These are phyloP conservation scores for Epichloe festucae DNA, from an alignment of 2,329 filamentous ascomycete genomes.

Conservation along the genomic window DNA sequence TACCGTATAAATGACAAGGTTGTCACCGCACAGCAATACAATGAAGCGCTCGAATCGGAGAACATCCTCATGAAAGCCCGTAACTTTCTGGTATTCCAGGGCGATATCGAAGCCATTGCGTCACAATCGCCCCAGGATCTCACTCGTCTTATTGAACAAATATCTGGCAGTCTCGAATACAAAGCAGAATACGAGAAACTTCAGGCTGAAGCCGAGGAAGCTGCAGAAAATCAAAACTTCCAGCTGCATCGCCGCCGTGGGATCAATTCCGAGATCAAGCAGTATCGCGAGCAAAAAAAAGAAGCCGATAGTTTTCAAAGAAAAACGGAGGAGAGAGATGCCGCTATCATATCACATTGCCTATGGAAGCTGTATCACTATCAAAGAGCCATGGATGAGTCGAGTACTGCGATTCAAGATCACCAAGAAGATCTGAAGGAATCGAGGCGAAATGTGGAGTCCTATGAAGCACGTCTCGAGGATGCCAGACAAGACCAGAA, in stretches of 20 bases:
- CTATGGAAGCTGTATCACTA: conserved; percentile 96
- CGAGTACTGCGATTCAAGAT: conserved; percentile 77
- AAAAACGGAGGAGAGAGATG: conserved; percentile 81
- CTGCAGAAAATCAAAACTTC: conserved; percentile 75
- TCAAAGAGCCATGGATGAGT: conserved; percentile 85
- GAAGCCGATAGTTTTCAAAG: conserved; percentile 89
- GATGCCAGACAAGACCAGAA: conserved; percentile 74
- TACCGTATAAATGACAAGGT: conserved; percentile 92
- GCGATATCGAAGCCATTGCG: conserved; percentile 93
- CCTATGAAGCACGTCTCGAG: conserved; percentile 69
- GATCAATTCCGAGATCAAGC: conserved; percentile 96
- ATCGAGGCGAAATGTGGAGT: conserved; percentile 74
- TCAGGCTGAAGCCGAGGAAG: conserved; percentile 76
- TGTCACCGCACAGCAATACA: conserved; percentile 85
- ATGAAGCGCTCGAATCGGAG: conserved; percentile 78
- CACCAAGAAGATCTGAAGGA: conserved; percentile 94
- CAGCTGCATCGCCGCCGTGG: conserved; percentile 81
- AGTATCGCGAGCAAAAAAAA: conserved; percentile 88
- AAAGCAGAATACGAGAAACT: conserved; percentile 87
- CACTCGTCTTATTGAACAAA: conserved; percentile 89
- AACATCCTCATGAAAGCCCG: conserved; percentile 97
- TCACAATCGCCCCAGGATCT: conserved; percentile 90
- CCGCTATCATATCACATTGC: conserved; percentile 83
- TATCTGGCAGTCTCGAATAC: conserved; percentile 88
- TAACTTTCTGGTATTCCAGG: conserved; percentile 97